Evolutionary conservation across 495 filamentous ascomycete genomes (phyloP), one percentile per base, ranked within the genome.

Genomic region (Penicillium soppii): DNA sequence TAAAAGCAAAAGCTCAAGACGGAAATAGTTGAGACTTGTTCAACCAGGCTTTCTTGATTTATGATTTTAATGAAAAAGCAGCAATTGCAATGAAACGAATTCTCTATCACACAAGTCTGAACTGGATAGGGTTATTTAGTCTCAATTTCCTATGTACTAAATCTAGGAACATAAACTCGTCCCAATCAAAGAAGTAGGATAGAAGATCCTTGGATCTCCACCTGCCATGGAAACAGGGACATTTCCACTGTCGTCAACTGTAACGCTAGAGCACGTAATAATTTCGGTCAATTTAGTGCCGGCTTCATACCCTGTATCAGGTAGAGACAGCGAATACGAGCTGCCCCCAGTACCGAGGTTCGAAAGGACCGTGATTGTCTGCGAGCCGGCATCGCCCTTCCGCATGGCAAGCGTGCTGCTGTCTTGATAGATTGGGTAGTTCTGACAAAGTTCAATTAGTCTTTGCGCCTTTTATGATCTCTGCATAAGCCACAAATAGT

Each of bases 311-410:
- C 73, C 76, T 2, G 70, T 73, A 5, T 61, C 63, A 2, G 52
- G 33, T 2, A 89, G 61, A 0, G 67, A 74, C 20, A 84, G 64
- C 0, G 72, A 75, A 40, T 76, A 77, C 7, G 63, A 57, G 9
- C 56, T 61, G 2, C 77, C 77, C 5, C 58, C 61, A 0, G 63
- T 52, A 1, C 87, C 87, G 4, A 67, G 54, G 58, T 89, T 89
- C 5, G 81, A 79, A 38, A 84, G 72, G 2, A 88, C 72, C 0
- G 78, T 80, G 48, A 91, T 71, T 43, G 85, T 66, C 54, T 85
- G 79, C 4, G 61, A 62, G 3, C 75, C 77, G 7, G 72, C 59
- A 48, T 37, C 60, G 13, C 87, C 87, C 66, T 91, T 91, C 35
- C 84, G 75, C 69, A 87, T 80, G 7, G 79, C 85, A 15, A 91